Conservation (phyloP, 768 basidiomycete genomes). For the Tremella yokohamensis region DNA sequence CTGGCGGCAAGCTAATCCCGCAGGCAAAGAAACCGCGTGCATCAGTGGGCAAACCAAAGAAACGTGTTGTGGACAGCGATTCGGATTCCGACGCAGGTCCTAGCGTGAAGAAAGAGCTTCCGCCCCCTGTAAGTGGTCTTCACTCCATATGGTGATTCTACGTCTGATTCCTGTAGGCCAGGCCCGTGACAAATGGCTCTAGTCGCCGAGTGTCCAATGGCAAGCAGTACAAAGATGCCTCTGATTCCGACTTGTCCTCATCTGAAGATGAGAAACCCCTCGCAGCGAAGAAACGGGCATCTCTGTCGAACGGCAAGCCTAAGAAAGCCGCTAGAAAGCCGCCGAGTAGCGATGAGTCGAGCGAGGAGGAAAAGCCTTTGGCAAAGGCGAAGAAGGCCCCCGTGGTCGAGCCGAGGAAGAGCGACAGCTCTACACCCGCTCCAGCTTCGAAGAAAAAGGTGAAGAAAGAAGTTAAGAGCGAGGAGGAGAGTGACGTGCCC, state of each 20-base stretch:
- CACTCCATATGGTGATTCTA: constrained; percentile 6
- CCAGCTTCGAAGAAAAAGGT: constrained; percentile 16
- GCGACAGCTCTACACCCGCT: constrained; percentile 55
- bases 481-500: constrained; percentile 46
- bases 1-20: not conserved
- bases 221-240: not conserved
- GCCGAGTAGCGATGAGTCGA: constrained; percentile 40
- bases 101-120: constrained; percentile 31
- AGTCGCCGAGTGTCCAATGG: not conserved
- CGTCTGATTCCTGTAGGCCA: constrained; percentile 50
- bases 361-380: constrained; percentile 51
- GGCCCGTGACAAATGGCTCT: constrained; percentile 35
- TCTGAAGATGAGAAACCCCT: constrained; percentile 53
- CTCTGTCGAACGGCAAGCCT: not conserved
- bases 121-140: constrained; percentile 17
- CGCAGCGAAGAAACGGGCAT: constrained; percentile 1
- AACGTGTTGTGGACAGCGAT: constrained; percentile 35
- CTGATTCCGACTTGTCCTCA: constrained; percentile 3
- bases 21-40: constrained; percentile 39
- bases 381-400: constrained; percentile 56
- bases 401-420: constrained; percentile 47
- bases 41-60: constrained; percentile 24
- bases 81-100: constrained; percentile 32
- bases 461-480: constrained; percentile 50
- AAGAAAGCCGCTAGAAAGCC: constrained; percentile 17